phyloP scores from a whole-genome alignment of 2,329 filamentous ascomycete species.

The Aureobasidium vineae region DNA sequence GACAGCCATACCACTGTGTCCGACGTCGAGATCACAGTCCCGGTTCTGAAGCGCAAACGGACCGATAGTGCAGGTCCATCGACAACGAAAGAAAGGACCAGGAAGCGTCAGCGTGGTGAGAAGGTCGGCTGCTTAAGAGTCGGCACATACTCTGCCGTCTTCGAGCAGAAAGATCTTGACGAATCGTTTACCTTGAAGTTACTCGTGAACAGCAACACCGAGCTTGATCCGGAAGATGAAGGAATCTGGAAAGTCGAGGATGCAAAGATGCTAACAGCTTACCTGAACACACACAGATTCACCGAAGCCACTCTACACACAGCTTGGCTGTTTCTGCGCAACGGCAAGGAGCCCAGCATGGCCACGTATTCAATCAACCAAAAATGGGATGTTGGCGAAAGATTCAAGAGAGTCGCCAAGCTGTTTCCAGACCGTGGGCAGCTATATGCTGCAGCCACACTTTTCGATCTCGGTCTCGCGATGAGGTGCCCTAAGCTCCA shows the following conservation, averaged over 20 bases:
- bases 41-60: not conserved
- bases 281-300: not conserved
- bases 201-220: not conserved
- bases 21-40: too few species aligned
- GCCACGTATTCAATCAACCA: not conserved
- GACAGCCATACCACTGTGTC: not conserved
- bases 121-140: not conserved
- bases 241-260: not conserved
- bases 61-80: not conserved
- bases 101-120: not conserved
- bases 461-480: not conserved
- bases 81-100: not conserved
- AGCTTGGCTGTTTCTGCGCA: slow-evolving; percentile 1
- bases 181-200: not conserved
- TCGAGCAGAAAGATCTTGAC: not conserved
- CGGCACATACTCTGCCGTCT: not conserved
- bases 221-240: not conserved
- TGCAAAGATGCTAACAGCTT: not conserved
- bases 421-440: not conserved
- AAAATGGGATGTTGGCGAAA: not conserved
- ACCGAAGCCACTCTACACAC: not conserved
- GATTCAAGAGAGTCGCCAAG: not conserved
- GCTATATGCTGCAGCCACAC: not conserved
- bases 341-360: slow-evolving; percentile 1
- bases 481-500: not conserved